These are phyloP conservation scores for Neurospora discreta DNA, from an alignment of 495 filamentous ascomycete species.

Conservation along the genomic window DNA sequence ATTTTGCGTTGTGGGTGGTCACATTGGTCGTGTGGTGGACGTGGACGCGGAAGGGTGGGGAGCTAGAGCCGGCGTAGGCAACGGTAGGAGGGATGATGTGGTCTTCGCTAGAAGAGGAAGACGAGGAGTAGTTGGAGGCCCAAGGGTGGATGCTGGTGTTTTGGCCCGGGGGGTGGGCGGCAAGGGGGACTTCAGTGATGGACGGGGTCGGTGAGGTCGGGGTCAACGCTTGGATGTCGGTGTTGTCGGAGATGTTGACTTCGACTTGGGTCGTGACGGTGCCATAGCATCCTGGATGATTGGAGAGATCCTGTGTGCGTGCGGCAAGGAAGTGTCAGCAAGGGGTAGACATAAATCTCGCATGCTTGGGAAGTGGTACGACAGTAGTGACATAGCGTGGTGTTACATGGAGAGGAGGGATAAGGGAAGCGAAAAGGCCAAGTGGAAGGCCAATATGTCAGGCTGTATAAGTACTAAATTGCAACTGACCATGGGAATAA, in stretches of 20 bases:
- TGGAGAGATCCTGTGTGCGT: neutral
- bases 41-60: neutral
- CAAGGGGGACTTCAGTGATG: constrained; percentile 1
- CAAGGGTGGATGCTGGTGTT: constrained; percentile 1
- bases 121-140: constrained; percentile 8
- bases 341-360: neutral
- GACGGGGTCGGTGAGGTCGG: constrained; percentile 10
- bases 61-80: neutral
- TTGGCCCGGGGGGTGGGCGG: constrained; percentile 3
- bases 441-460: neutral
- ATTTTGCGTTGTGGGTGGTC: neutral
- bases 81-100: neutral
- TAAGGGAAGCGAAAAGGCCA: neutral
- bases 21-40: neutral
- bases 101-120: neutral
- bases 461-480: too few relatives aligned
- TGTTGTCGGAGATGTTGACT: constrained; percentile 17
- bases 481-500: neutral
- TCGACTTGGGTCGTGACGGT: constrained; percentile 29
- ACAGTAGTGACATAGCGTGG: constrained; percentile 1
- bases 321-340: neutral
- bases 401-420: neutral
- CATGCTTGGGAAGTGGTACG: neutral
- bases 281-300: constrained; percentile 13
- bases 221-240: constrained; percentile 4